Percentiles rank a stretch among this genome's conserved stretches.
phyloP scores from a whole-genome alignment of 2,329 filamentous ascomycete genomes.

The Aciculosporium take region DNA sequence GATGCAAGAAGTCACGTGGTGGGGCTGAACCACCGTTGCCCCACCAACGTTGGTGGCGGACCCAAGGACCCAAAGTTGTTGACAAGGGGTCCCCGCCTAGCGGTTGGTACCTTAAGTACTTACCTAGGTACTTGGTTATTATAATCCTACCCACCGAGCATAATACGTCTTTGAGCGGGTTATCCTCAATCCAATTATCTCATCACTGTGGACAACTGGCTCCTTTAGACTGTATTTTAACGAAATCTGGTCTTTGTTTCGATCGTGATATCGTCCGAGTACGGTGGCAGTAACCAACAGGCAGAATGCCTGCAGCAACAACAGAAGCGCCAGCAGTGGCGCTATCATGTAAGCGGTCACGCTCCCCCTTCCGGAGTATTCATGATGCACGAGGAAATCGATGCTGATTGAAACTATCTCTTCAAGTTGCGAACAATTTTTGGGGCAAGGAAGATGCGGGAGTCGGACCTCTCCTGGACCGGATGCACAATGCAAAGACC shows the following conservation, averaged over 20 bases:
- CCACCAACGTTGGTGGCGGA: slow-evolving; percentile 7
- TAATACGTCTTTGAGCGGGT: background rate
- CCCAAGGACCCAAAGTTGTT: slow-evolving; percentile 3
- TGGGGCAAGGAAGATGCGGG: slow-evolving; percentile 99
- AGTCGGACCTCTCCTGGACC: slow-evolving; percentile 77
- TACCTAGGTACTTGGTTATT: no score
- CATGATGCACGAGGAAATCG: no score
- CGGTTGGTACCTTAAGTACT: background rate
- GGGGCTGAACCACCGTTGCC: slow-evolving; percentile 4
- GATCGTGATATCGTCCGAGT: background rate
- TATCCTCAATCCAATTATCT: background rate
- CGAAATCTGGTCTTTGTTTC: background rate
- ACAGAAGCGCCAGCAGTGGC: slow-evolving; percentile 50
- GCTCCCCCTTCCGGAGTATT: background rate
- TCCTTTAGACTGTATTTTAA: background rate
- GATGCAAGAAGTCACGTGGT: slow-evolving; percentile 14
- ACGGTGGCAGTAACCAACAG: slow-evolving; percentile 5
- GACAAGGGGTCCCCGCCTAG: slow-evolving; percentile 1
- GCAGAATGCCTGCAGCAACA: slow-evolving; percentile 44
- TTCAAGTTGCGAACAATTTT: slow-evolving; percentile 90
- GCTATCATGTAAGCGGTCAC: slow-evolving; percentile 44
- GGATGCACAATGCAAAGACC: slow-evolving; percentile 87
- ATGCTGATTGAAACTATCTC: background rate
- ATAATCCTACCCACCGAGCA: background rate
- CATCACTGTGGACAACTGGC: background rate